A percentile compares a stretch with the other conserved stretches of the same genome.
These are phyloP conservation scores for Acrasis kona DNA, from an alignment of 78 protist genomes.

Conservation along the genomic window DNA sequence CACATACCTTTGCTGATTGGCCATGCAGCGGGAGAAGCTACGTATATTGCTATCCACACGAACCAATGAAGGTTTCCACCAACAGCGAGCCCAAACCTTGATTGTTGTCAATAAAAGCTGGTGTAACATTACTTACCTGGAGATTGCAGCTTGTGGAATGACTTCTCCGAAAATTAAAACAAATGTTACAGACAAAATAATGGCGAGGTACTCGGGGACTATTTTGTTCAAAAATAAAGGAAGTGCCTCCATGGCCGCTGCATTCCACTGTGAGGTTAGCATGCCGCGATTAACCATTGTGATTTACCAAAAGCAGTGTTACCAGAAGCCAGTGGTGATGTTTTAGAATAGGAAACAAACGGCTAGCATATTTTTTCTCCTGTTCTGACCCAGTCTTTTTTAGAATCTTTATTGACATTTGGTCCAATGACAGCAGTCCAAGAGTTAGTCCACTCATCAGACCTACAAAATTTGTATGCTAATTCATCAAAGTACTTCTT, in stretches of 20 bases:
- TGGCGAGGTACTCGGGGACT: constrained; percentile 30
- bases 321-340: constrained; percentile 1
- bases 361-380: background rate
- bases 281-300: background rate
- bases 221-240: constrained; percentile 55
- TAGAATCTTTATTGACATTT: constrained; percentile 4
- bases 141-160: constrained; percentile 52
- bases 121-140: too few relatives aligned
- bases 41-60: constrained; percentile 21
- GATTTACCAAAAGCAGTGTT: background rate
- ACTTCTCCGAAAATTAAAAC: constrained; percentile 69
- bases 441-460: constrained; percentile 53
- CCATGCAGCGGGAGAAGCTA: constrained; percentile 20
- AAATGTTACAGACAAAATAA: constrained; percentile 32
- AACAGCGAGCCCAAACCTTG: constrained; percentile 56
- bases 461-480: constrained; percentile 31
- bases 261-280: constrained; percentile 41
- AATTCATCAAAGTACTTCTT: too few relatives aligned
- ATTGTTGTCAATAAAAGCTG: too few relatives aligned
- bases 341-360: constrained; percentile 6
- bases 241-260: constrained; percentile 58
- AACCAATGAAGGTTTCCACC: constrained; percentile 29
- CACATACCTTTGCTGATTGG: too few relatives aligned
- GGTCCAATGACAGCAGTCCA: constrained; percentile 49
- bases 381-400: background rate